Evolutionary conservation across 1,139 yeast species (phyloP), one percentile per base, ranked within the genome.

Genomic region (Yamadazyma taylorii): DNA sequence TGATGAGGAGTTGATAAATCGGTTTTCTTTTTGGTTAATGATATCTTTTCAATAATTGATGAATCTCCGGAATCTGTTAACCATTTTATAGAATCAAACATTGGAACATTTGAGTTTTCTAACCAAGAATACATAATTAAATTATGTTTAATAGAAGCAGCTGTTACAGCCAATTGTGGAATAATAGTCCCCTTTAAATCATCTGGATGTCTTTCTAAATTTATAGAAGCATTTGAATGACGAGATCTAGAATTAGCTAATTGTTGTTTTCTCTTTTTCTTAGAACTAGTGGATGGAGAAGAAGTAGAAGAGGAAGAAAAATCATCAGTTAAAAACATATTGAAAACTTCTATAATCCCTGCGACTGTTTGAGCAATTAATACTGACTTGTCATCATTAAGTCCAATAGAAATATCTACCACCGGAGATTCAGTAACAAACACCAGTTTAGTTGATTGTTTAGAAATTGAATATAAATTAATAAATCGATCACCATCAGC

Each of bases 401-500:
- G 49, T 7, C 73, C 71, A 34, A 70, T 55, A 1, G 74, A 60
- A 8, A 80, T 52, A 4, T 62, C 61, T 1, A 56, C 40, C 3
- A 86, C 79, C 29, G 85, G 75, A 8, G 85, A 69, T 47, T 79
- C 81, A 3, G 90, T 71, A 6, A 85, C 92, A 41, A 85, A 73
- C 8, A 87, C 85, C 7, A 69, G 58, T 27, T 58, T 60, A 9
- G 77, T 63, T 9, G 73, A 53, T 31, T 63, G 63, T 37, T 64
- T 65, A 9, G 63, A 49, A 8, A 79, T 46, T 13, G 83, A 79
- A 52, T 83, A 80, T 39, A 85, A 65, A 56, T 86, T 88, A 49
- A 88, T 70, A 55, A 86, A 87, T 50, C 96, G 73, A 57, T 89
- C 97, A 43, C 79, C 81, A 25, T 65, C 66, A 1, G 96, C 94